Evolutionary conservation across 768 basidiomycete genomes (phyloP), one percentile per base, ranked within the genome.

Genomic region (Lactarius evosmus): DNA sequence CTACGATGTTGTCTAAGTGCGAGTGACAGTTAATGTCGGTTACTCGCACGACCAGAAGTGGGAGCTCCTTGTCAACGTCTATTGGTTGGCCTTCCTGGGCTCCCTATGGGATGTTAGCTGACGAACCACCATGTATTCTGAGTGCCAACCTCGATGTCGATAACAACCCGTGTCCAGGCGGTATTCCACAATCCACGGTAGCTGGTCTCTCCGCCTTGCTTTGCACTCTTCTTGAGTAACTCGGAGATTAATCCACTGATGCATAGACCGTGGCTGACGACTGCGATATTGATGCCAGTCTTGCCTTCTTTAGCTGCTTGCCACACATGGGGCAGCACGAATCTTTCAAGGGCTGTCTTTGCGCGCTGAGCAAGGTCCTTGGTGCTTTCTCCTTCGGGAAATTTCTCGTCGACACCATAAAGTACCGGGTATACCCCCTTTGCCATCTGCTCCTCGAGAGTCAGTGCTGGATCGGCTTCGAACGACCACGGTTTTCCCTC

Each of bases 241-340:
- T 80, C 80, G 27, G 77, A 76, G 4, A 89, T 71, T 16, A 88
- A 73, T 73, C 74, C 71, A 63, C 73, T 71, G 51, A 92, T 87
- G 72, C 85, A 86, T 25, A 89, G 68, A 0, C 91, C 89, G 72
- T 93, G 91, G 74, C 89, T 90, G 53, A 91, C 85, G 41, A 92
- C 69, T 1, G 84, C 88, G 29, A 91, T 72, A 65, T 86, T 87
- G 7, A 79, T 70, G 36, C 77, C 76, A 49, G 74, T 70, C 62
- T 63, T 73, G 38, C 76, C 75, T n/a, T 75, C 72, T 59, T 75
- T 75, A 25, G 75, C 75, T 1, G 78, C 78, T 25, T 78, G 70
- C 71, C 73, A 66, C n/a, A 90, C 74, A 67, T 86, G 80, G 4
- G 85, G 82, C 68, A 87, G 69, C 9, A 90, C 70, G 19, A 86